These are phyloP conservation scores for Xylariaceae sp. DNA, from an alignment of 2,329 filamentous ascomycete species.

Conservation along the genomic window DNA sequence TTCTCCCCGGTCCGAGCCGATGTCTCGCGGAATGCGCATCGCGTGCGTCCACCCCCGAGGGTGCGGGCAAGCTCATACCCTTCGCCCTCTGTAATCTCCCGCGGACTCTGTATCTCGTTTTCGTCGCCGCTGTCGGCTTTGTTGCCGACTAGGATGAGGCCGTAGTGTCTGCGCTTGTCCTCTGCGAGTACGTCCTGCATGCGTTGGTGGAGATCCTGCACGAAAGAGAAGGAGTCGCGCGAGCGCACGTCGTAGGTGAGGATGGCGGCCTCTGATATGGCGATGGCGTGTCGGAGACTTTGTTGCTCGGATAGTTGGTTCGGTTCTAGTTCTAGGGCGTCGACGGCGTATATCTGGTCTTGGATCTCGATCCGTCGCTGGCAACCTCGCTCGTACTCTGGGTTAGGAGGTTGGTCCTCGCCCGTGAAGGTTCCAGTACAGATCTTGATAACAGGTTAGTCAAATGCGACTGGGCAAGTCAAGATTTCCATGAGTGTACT, in stretches of 20 bases:
- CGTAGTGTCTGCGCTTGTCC: conserved; percentile 13
- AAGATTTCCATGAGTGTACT: conserved; percentile 4
- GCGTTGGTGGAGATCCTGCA: conserved; percentile 15
- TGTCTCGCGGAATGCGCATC: conserved; percentile 32
- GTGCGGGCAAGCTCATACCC: conserved; percentile 27
- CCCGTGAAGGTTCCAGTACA: conserved; percentile 29
- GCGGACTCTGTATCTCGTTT: conserved; percentile 19
- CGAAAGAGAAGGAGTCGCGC: conserved; percentile 26
- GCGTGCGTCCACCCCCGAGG: conserved; percentile 15
- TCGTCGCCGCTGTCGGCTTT: conserved; percentile 33
- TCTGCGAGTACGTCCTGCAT: conserved; percentile 28
- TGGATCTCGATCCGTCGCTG: conserved; percentile 34
- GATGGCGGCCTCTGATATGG: conserved; percentile 38
- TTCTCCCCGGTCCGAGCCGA: conserved; percentile 36
- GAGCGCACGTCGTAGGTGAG: conserved; percentile 26
- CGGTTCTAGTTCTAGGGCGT: conserved; percentile 36
- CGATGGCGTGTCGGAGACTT: conserved; percentile 35
- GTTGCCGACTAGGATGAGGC: conserved; percentile 31
- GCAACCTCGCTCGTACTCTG: conserved; percentile 31
- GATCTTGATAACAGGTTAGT: no score
- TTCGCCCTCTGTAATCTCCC: conserved; percentile 32
- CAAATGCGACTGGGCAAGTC: no score
- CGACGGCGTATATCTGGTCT: conserved; percentile 31
- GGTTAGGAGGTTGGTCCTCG: conserved; percentile 22
- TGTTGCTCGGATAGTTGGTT: conserved; percentile 31